phyloP scores from a whole-genome alignment of 116 monocot species.

The Zostera marina region DNA sequence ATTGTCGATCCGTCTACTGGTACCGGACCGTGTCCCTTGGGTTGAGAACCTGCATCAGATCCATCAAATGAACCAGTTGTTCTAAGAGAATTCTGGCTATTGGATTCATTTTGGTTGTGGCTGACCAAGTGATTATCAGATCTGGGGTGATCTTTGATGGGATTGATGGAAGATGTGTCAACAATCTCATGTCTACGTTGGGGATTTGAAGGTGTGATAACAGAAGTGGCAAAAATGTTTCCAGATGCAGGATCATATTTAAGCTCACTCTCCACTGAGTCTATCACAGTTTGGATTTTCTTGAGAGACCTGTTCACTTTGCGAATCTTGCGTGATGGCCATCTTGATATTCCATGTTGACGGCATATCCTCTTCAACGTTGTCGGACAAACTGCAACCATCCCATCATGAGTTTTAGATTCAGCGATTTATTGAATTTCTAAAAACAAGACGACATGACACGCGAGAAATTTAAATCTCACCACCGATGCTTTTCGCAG shows the following conservation, averaged over 20 bases:
- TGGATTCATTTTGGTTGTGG: constrained; percentile 2
- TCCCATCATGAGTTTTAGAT: no score
- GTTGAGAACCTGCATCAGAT: constrained; percentile 46
- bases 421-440: background rate
- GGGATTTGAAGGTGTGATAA: background rate
- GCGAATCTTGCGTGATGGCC: constrained; percentile 98
- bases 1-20: constrained; percentile 5
- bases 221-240: constrained; percentile 37
- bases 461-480: constrained; percentile 1
- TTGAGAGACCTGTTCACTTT: constrained; percentile 82
- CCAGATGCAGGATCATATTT: constrained; percentile 72
- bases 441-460: background rate
- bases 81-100: constrained; percentile 33
- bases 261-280: constrained; percentile 67
- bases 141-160: background rate
- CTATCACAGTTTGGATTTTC: constrained; percentile 80
- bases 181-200: background rate
- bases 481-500: constrained; percentile 86
- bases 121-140: constrained; percentile 3
- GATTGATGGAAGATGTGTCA: background rate
- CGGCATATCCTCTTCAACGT: constrained; percentile 91
- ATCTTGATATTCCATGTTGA: constrained; percentile 80
- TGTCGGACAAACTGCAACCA: constrained; percentile 86
- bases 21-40: constrained; percentile 6
- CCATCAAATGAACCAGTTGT: constrained; percentile 68